Evolutionary conservation across 257 asterid genomes (phyloP), one percentile per base, ranked within the genome.

Genomic region (Salvia miltiorrhiza): DNA sequence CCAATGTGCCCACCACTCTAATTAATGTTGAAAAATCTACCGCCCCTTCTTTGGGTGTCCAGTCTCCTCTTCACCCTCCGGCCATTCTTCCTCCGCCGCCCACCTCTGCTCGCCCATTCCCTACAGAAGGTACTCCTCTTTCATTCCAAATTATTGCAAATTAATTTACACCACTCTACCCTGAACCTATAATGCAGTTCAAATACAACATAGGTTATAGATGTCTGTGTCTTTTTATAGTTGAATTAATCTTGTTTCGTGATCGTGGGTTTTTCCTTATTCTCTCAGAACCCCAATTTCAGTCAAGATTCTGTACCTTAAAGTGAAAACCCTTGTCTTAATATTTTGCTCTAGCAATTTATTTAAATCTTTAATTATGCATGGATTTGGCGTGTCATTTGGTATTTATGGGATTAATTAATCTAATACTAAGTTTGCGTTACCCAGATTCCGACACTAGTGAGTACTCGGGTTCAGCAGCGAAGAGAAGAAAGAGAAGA

Each of bases 111-210:
- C 93, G 74, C 68, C 90, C 85, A 52, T 69, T 84, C 59, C 91
- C 88, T 69, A 58, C 83, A 68, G 84, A 80, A 81, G 95, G 96
- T 89, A 87, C 73, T 71, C 77, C n/a, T 70, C 0, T 73, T 73
- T 76, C 80, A 63, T 7, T 63, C 58, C 13, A 14, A 17, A 23
- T 9, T 9, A 14, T 26, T 5, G 33, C 28, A 60, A n/a, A n/a
- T n/a, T n/a, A n/a, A n/a, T n/a, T n/a, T n/a, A n/a, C n/a, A n/a
- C n/a, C n/a, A 21, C 60, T 30, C 11, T 65, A 32, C 35, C 35
- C 61, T n/a, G n/a, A n/a, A n/a, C n/a, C n/a, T n/a, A n/a, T n/a
- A n/a, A n/a, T n/a, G n/a, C n/a, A n/a, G n/a, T n/a, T n/a, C n/a
- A n/a, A n/a, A n/a, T n/a, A n/a, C n/a, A n/a, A n/a, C n/a, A n/a